Percentiles rank a stretch among this genome's conserved stretches.
phyloP scores from a whole-genome alignment of 768 basidiomycete genomes.

The Kwoniella bestiolae region DNA sequence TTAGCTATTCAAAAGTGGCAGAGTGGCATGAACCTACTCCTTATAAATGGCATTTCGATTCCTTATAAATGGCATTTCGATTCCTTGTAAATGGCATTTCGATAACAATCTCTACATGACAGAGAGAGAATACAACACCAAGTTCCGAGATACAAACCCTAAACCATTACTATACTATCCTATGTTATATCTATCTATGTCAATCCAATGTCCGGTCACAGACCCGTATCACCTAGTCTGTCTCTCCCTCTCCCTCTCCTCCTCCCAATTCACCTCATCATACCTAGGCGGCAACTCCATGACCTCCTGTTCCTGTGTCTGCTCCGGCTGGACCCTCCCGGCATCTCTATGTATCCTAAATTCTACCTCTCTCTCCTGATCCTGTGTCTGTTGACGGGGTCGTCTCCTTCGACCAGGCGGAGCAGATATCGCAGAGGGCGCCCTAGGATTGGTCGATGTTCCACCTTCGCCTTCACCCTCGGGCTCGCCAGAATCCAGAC shows the following conservation, averaged over 20 bases:
- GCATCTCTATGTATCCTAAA: conserved; percentile 50
- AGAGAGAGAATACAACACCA: too few relatives aligned
- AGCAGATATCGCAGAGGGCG: not conserved
- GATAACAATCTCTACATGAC: too few relatives aligned
- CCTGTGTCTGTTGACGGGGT: not conserved
- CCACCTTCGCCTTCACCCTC: not conserved
- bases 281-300: conserved; percentile 51
- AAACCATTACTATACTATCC: too few relatives aligned
- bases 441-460: not conserved
- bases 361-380: conserved; percentile 37
- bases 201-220: not conserved
- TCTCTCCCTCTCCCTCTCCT: conserved; percentile 19
- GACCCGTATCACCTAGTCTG: conserved; percentile 5
- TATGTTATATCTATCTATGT: too few relatives aligned
- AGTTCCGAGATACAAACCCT: too few relatives aligned
- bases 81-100: not conserved
- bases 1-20: not conserved
- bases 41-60: not conserved
- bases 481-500: conserved; percentile 24
- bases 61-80: not conserved
- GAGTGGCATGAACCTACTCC: not conserved
- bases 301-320: conserved; percentile 2
- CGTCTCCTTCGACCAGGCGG: conserved; percentile 19
- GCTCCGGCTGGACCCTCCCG: conserved; percentile 27
- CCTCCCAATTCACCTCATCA: conserved; percentile 50